These are phyloP conservation scores for Sordariomycetes sp. DNA, from an alignment of 2,329 filamentous ascomycete species.

Conservation along the genomic window DNA sequence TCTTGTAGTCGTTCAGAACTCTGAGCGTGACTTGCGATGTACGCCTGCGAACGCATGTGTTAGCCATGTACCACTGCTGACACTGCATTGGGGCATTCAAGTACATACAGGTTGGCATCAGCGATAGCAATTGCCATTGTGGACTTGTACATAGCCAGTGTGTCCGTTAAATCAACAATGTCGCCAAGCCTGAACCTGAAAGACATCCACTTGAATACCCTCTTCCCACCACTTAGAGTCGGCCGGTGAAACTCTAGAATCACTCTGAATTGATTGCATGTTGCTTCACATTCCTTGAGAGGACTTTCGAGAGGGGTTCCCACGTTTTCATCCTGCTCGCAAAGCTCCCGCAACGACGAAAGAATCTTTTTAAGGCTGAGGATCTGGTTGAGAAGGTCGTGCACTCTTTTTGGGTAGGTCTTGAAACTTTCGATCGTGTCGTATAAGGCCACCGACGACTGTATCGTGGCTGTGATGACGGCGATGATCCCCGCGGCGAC, in stretches of 20 bases:
- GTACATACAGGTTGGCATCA: not conserved
- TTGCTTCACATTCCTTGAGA: not conserved
- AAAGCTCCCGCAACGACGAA: not conserved
- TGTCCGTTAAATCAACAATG: not conserved
- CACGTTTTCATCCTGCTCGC: not conserved
- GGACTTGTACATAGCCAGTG: not conserved
- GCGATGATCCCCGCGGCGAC: not conserved
- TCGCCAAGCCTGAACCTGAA: not conserved
- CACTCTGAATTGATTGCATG: not conserved
- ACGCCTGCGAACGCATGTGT: not conserved
- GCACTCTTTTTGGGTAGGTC: not conserved
- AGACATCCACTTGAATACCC: not conserved
- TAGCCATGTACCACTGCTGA: not conserved
- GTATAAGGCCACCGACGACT: not conserved
- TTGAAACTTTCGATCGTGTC: not conserved
- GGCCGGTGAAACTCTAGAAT: not conserved
- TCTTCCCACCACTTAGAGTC: not conserved
- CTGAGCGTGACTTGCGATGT: not conserved
- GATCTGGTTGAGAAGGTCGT: not conserved
- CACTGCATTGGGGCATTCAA: not conserved
- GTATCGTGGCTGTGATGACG: slow-evolving; percentile 1
- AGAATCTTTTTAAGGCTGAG: not conserved
- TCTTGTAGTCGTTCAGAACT: not conserved
- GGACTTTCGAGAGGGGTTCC: not conserved
- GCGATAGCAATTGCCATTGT: not conserved